Base-by-base conservation (phyloP, 352 stramenopile genomes). In the Phytophthora pinifolia region DNA sequence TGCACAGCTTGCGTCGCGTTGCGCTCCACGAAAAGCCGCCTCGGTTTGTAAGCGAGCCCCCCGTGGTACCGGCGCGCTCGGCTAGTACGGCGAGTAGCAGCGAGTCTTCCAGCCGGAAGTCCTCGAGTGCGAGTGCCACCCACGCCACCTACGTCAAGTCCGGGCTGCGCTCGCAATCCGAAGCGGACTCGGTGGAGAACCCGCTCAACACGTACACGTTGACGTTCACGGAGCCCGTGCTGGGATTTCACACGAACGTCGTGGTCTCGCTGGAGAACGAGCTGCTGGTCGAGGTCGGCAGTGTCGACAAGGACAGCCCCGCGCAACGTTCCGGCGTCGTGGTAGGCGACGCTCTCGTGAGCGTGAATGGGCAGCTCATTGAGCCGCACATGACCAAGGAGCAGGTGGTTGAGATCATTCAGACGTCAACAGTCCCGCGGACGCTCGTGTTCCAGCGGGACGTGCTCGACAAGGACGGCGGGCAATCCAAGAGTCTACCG, bases 1-100 rank as follows among this genome's bases (percentile, higher is more conserved):
- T 91, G 38, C 80, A 91, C 41, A 72, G 65, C 14, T 54, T 88
- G n/a, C 78, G 80, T 27, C 73, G 70, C 31, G 67, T 89, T 33
- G 54, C 72, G n/a, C 66, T 91, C 32, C 75, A 86, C 59, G 65
- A 76, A 20, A 88, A 86, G 36, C 80, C 80, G 6, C 80, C 80
- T 45, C 68, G 73, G 9, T 89, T 89, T 48, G 57, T 70, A n/a
- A 91, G 80, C 31, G 72, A 88, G 10, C 37, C 67, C 15, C 49
- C 73, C 6, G 60, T 53, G 0, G 37, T 63, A n/a, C 42, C 27
- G 32, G 46, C 47, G 5, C 71, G 47, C 31, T 70, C 47, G 0
- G 56, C 58, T 14, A 74, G 62, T 27, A 44, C 67, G 29, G 67
- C 62, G 20, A 76, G 53, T 29, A 76, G 67, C 20, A 55, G 62